Evolutionary conservation across 306 rosid genomes (phyloP), one percentile per base, ranked within the genome.

Genomic region (Geum urbanum): DNA sequence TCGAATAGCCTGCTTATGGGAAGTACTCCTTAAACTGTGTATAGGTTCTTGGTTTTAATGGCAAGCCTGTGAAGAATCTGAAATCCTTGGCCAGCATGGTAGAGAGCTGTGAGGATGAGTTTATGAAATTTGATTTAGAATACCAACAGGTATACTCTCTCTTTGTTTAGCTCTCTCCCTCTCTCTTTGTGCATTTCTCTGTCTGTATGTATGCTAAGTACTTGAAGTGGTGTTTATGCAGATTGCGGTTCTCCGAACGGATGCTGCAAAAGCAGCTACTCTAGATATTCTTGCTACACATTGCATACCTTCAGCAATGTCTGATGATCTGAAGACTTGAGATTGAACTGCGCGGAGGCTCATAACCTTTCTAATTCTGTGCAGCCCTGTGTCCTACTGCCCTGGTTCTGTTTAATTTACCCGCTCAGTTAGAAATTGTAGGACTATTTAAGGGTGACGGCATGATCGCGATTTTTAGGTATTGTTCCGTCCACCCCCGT

Each of bases 1-100:
- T 67, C 6, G 62, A 18, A 32, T 14, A 60, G 11, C 24, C 24
- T 6, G 53, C 20, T 73, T 35, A 24, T 44, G 27, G 8, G 51
- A 20, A 53, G 9, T 63, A 13, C 43, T 9, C n/a, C 18, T 19
- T 20, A 45, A 82, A 66, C 52, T 24, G 37, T 75, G 16, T 66
- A 32, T 74, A 95, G 97, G 92, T 95, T 70, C 84, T 83, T 72
- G 96, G 84, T 80, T 86, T 95, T 62, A 95, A 95, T 73, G 90
- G 95, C 71, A 83, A 89, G 78, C 97, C 96, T 53, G 90, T 95
- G 71, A 87, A 86, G 86, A 91, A 95, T 80, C 89, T 95, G 35
- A 91, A 84, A 84, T 82, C 77, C 81, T 82, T 95, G 90, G 97
- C 97, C 20, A 69, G 63, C 72, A 91, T 95, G 97, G 99, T 95